Percentiles rank a stretch among this genome's conserved stretches.
Conservation (phyloP, 768 basidiomycete species). For the Aureoboletus auriporus region DNA sequence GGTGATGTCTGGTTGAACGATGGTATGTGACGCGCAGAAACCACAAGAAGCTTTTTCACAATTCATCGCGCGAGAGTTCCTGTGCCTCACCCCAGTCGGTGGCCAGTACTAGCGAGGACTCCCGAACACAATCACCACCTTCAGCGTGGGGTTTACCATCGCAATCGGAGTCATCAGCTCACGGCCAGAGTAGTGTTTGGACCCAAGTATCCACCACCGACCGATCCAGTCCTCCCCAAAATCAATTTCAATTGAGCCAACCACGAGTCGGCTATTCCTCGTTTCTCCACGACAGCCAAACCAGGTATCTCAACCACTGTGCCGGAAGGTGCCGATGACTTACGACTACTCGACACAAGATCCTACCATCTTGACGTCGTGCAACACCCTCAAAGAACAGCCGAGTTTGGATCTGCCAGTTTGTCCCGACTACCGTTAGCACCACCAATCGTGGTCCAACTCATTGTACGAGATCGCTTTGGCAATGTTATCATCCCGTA, state of each 20-base stretch:
- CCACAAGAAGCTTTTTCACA: slow-evolving; percentile 31
- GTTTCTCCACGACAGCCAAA: slow-evolving; percentile 50
- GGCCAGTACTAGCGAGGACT: slow-evolving; percentile 38
- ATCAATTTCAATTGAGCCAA: slow-evolving; percentile 36
- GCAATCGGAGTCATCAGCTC: slow-evolving; percentile 30
- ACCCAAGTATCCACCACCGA: slow-evolving; percentile 21
- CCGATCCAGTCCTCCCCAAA: slow-evolving; percentile 34
- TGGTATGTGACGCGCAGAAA: slow-evolving; percentile 17
- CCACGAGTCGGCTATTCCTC: slow-evolving; percentile 58
- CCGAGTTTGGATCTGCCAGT: slow-evolving; percentile 72
- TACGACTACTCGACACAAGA: slow-evolving; percentile 32
- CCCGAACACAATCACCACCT: slow-evolving; percentile 46
- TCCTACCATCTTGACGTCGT: slow-evolving; percentile 80
- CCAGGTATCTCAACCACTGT: slow-evolving; percentile 39
- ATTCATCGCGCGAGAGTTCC: slow-evolving; percentile 27
- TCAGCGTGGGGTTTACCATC: slow-evolving; percentile 38
- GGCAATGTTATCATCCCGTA: slow-evolving; percentile 78
- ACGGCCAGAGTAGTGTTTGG: slow-evolving; percentile 24
- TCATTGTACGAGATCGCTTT: slow-evolving; percentile 67
- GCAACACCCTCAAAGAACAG: slow-evolving; percentile 78
- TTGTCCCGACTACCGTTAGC: slow-evolving; percentile 80
- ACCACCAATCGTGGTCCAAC: slow-evolving; percentile 78
- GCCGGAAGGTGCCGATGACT: slow-evolving; percentile 11
- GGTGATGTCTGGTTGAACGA: slow-evolving; percentile 10
- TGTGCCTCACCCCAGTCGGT: slow-evolving; percentile 31